phyloP scores from a whole-genome alignment of 176 grass and related monocot genomes.

The Ensete ventricosum region DNA sequence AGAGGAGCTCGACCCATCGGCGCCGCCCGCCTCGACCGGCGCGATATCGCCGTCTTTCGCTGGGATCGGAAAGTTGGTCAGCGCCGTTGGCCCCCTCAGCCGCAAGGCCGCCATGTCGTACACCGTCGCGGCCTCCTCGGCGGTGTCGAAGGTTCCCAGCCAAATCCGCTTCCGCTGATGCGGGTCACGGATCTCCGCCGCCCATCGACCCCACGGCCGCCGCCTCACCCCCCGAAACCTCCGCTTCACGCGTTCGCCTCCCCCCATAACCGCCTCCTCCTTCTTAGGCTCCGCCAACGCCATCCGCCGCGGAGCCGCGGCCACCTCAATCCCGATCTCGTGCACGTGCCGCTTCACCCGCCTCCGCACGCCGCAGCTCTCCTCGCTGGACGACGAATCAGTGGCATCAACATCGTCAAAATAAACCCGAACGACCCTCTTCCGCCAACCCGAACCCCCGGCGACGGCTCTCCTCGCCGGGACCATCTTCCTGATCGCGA shows the following conservation, averaged over 20 bases:
- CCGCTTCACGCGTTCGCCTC: background rate
- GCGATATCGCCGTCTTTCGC: background rate
- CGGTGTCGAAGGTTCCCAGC: conserved; percentile 89
- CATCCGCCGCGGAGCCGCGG: background rate
- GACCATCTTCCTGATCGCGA: background rate
- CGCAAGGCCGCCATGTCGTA: conserved; percentile 55
- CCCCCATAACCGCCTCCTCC: background rate
- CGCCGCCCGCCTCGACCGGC: background rate
- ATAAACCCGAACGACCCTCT: conserved; percentile 32
- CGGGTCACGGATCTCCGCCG: conserved; percentile 47
- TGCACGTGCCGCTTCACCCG: conserved; percentile 31
- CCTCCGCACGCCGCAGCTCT: background rate
- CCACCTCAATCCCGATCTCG: conserved; percentile 13
- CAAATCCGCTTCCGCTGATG: conserved; percentile 34
- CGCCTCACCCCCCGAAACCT: conserved; percentile 35
- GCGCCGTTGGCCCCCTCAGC: conserved; percentile 37
- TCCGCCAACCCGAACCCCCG: background rate
- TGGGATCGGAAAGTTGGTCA: conserved; percentile 27
- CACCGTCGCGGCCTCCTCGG: conserved; percentile 62
- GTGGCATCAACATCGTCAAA: conserved; percentile 41
- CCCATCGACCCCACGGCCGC: conserved; percentile 34
- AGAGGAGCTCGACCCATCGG: background rate
- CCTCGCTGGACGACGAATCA: conserved; percentile 44
- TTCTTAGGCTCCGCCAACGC: conserved; percentile 17
- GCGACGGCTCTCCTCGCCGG: background rate